Percentiles rank a stretch among this genome's conserved stretches.
Evolutionary conservation across 2,329 filamentous ascomycete species (phyloP).

Genomic region (Penicillium brevicompactum): DNA sequence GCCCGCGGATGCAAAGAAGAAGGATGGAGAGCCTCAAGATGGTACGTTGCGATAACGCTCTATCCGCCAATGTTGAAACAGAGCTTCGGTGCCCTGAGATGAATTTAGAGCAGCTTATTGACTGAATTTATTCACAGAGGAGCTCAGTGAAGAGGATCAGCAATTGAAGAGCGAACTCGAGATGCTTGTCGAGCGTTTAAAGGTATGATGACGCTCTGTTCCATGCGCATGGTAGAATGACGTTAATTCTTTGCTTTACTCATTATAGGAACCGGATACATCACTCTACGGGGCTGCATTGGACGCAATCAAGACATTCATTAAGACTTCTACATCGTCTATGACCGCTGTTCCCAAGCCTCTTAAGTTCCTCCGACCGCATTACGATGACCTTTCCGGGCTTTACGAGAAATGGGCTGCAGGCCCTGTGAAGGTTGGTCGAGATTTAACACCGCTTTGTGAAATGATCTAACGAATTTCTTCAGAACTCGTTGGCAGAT

Average conservation of each 20-base stretch:
- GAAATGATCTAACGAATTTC: slow-evolving; percentile 9
- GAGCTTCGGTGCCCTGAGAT: slow-evolving; percentile 13
- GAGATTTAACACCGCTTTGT: not conserved
- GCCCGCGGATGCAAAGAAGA: slow-evolving; percentile 68
- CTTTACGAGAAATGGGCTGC: slow-evolving; percentile 87
- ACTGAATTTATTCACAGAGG: slow-evolving; percentile 62
- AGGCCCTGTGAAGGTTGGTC: slow-evolving; percentile 76
- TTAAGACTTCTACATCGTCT: slow-evolving; percentile 98
- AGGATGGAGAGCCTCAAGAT: slow-evolving; percentile 69
- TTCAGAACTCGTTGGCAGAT: slow-evolving; percentile 76
- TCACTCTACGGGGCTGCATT: slow-evolving; percentile 89
- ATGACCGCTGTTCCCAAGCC: slow-evolving; percentile 99
- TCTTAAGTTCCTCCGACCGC: slow-evolving; percentile 93
- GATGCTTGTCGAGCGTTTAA: slow-evolving; percentile 94
- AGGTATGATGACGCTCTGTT: slow-evolving; percentile 55
- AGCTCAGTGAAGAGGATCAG: slow-evolving; percentile 96
- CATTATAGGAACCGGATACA: slow-evolving; percentile 73
- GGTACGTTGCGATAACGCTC: slow-evolving; percentile 46
- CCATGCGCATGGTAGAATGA: slow-evolving; percentile 22
- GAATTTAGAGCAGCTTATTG: slow-evolving; percentile 25
- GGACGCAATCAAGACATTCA: slow-evolving; percentile 96
- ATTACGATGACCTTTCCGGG: slow-evolving; percentile 87
- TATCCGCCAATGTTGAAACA: slow-evolving; percentile 1
- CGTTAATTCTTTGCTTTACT: slow-evolving; percentile 25
- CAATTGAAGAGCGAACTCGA: slow-evolving; percentile 97